phyloP scores from a whole-genome alignment of 768 basidiomycete genomes.

The Porpolomopsis calyptriformis region DNA sequence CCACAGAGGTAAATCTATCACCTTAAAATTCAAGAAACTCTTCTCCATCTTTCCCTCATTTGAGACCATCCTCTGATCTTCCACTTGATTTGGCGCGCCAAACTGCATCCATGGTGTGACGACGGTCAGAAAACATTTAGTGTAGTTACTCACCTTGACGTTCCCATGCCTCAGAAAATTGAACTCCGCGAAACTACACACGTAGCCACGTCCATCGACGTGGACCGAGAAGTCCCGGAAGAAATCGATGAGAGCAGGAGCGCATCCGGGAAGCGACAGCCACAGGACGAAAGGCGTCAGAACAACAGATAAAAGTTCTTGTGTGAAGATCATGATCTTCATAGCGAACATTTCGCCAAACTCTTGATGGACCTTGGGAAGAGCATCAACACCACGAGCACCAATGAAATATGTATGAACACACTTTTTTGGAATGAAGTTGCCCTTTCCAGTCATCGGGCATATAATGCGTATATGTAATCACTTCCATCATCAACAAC shows the following conservation, averaged over 20 bases:
- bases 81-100: constrained; percentile 64
- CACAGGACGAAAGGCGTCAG: constrained; percentile 91
- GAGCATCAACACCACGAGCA: not conserved
- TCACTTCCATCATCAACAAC: constrained; percentile 81
- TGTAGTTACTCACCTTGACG: constrained; percentile 50
- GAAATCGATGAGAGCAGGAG: constrained; percentile 89
- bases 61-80: constrained; percentile 68
- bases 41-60: constrained; percentile 99
- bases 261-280: constrained; percentile 84
- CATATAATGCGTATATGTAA: constrained; percentile 92
- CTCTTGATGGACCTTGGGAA: constrained; percentile 66
- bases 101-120: constrained; percentile 37
- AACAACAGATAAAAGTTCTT: constrained; percentile 84
- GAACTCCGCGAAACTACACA: constrained; percentile 97
- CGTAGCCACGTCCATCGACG: constrained; percentile 91
- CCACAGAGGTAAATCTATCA: constrained; percentile 14
- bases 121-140: not conserved
- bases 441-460: constrained; percentile 85
- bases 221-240: constrained; percentile 98
- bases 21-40: constrained; percentile 90
- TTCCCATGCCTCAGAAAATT: constrained; percentile 94
- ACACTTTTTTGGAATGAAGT: constrained; percentile 80
- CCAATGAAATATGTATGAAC: not conserved
- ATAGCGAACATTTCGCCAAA: constrained; percentile 91
- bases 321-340: constrained; percentile 79